These are phyloP conservation scores for Solanum virginianum DNA, from an alignment of 257 asterid genomes.

Conservation along the genomic window DNA sequence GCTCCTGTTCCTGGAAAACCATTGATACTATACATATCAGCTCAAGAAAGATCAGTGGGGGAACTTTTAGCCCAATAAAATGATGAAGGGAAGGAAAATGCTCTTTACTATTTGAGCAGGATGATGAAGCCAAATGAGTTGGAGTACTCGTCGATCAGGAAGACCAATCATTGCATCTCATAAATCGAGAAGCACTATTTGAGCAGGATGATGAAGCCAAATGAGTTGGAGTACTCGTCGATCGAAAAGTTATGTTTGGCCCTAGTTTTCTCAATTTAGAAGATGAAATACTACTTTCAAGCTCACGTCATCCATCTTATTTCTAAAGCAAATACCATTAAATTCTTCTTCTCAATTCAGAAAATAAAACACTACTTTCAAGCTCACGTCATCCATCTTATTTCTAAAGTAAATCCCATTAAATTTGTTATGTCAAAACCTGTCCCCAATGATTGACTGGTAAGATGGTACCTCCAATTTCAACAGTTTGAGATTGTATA, in stretches of 20 bases:
- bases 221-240: neutral
- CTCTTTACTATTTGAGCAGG: neutral
- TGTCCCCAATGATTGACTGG: neutral
- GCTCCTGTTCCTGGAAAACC: neutral
- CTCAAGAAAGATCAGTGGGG: neutral
- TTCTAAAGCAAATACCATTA: too few relatives aligned
- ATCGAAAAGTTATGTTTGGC: neutral
- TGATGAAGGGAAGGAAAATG: neutral
- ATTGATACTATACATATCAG: neutral
- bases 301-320: too few relatives aligned
- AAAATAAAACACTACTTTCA: neutral
- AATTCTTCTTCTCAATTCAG: neutral
- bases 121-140: neutral
- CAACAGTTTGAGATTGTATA: neutral
- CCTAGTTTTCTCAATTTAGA: neutral
- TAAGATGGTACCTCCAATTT: neutral
- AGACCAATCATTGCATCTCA: too few relatives aligned
- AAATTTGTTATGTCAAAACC: neutral
- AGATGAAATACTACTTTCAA: too few relatives aligned
- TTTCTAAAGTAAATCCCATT: neutral
- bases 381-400: neutral
- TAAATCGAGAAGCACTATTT: too few relatives aligned
- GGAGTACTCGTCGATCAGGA: too few relatives aligned
- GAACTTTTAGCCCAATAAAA: neutral
- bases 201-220: neutral